Evolutionary conservation across 2,329 filamentous ascomycete genomes (phyloP), one percentile per base, ranked within the genome.

Genomic region (Sarocladiaceae sp.): DNA sequence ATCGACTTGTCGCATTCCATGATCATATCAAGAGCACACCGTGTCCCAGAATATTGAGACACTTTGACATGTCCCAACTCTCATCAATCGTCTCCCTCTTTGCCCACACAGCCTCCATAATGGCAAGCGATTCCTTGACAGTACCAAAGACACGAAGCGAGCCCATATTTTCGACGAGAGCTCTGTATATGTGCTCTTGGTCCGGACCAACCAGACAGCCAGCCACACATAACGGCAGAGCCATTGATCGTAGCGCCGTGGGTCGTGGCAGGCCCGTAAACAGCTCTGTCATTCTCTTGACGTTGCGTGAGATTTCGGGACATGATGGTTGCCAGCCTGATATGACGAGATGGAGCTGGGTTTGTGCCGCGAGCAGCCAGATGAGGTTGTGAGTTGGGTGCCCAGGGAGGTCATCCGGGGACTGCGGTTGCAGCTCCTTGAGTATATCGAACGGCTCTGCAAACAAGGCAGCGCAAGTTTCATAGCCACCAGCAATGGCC

Each of bases 271-370:
- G 57, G 35, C 57, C 57, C 13, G 59, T 55, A 7, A 77, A 58
- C 48, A 74, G 59, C 11, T 66, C 59, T 1, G 66, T 66, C 52
- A 68, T 64, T 33, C 57, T 62, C 54, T 59, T 37, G 56, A 74
- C 62, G 20, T 63, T 55, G 22, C 57, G 54, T 2, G 65, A 65
- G 2, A 78, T 69, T 49, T 77, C 74, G 0, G 64, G 60, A 44
- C 65, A 71, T 0, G 68, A 67, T 0, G 76, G 75, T 54, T 77
- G 75, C 77, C 76, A 80, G 3, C 77, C 78, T 1, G 69, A 71
- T 3, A 77, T 66, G 18, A 79, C 74, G 3, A 77, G 71, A 12
- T 68, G 63, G 12, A 80, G 68, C 53, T 79, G 79, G 7, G 71
- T 68, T 2, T 77, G 63, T 0, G 72, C 66, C 1, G 74, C 75